Evolutionary conservation across 805 yeast genomes (phyloP).

Genomic region (Pichia heedii): DNA sequence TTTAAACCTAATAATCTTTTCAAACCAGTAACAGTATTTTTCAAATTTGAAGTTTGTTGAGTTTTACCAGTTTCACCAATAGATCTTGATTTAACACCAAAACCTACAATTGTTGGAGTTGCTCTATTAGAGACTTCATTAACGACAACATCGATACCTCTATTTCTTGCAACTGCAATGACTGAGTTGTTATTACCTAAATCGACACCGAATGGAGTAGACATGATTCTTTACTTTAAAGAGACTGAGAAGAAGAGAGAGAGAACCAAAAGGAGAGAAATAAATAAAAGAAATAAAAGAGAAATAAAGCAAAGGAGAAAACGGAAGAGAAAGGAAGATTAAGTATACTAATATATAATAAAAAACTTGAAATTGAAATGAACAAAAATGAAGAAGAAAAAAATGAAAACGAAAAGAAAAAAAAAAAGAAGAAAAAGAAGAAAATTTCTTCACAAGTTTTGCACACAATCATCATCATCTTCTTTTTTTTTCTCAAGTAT

Average conservation of each 20-base stretch:
- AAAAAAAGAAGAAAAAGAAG: too few relatives aligned
- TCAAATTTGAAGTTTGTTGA: constrained; percentile 92
- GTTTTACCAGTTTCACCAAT: constrained; percentile 95
- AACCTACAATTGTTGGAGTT: constrained; percentile 85
- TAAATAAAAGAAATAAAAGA: neutral
- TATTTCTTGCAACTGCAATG: constrained; percentile 92
- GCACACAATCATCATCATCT: too few relatives aligned
- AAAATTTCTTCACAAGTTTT: too few relatives aligned
- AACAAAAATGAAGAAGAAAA: too few relatives aligned
- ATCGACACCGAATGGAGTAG: constrained; percentile 95
- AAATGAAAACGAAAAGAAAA: too few relatives aligned
- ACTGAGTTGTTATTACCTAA: constrained; percentile 93
- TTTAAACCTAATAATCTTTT: constrained; percentile 86
- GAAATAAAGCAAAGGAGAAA: neutral
- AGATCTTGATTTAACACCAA: constrained; percentile 80
- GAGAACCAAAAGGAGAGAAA: neutral
- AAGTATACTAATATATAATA: too few relatives aligned
- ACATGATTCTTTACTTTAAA: constrained; percentile 38
- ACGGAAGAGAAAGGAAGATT: too few relatives aligned
- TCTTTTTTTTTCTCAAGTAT: too few relatives aligned
- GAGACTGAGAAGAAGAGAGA: neutral
- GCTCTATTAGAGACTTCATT: constrained; percentile 97
- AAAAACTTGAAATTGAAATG: too few relatives aligned
- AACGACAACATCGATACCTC: constrained; percentile 97
- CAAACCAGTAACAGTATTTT: constrained; percentile 91